Conservation (phyloP, 495 filamentous ascomycete genomes). For the Hypoxylon fragiforme region DNA sequence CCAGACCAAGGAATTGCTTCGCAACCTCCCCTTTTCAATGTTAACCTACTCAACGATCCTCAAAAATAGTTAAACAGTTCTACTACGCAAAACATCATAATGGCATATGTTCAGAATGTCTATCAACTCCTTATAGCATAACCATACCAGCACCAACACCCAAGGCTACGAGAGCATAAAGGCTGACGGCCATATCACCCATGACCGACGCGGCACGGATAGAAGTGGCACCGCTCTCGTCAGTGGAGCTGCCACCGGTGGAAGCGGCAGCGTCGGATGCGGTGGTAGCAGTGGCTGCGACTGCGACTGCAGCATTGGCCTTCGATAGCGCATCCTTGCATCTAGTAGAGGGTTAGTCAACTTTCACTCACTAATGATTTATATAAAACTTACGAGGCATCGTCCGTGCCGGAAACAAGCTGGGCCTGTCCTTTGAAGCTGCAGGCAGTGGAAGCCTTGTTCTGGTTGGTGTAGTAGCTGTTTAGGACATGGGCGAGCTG, state of each 20-base stretch:
- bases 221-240: constrained; percentile 40
- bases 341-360: not conserved
- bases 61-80: constrained; percentile 1
- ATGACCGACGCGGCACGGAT: constrained; percentile 52
- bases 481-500: constrained; percentile 82
- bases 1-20: not conserved
- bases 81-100: not conserved
- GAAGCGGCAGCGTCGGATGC: constrained; percentile 43
- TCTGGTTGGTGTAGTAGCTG: constrained; percentile 73
- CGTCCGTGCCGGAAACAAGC: constrained; percentile 43
- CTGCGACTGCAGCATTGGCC: constrained; percentile 48
- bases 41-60: not conserved
- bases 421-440: constrained; percentile 72
- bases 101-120: constrained; percentile 3
- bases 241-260: constrained; percentile 14
- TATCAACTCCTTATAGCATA: constrained; percentile 59
- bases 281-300: constrained; percentile 48
- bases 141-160: constrained; percentile 75
- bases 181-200: constrained; percentile 66
- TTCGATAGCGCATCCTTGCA: constrained; percentile 45
- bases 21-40: not conserved
- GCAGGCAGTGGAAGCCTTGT: constrained; percentile 62
- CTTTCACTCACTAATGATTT: not conserved
- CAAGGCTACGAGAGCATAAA: constrained; percentile 68
- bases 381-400: constrained; percentile 21